Evolutionary conservation across 2,329 filamentous ascomycete genomes (phyloP).

Genomic region (Fusarium sp.): DNA sequence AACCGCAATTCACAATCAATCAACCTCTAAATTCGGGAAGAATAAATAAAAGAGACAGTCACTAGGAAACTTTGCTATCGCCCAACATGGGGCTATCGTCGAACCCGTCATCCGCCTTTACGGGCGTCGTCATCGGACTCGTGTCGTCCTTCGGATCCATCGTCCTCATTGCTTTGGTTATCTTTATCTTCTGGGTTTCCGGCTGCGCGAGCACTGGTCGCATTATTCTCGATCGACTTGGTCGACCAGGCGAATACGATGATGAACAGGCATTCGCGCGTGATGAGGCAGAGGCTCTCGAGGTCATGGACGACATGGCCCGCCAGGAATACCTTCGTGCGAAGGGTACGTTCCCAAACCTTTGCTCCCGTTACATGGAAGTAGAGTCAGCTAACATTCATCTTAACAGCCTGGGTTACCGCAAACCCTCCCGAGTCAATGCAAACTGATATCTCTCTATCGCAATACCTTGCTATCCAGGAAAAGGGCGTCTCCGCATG

Average conservation of each 20-base stretch:
- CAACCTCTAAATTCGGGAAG: not conserved
- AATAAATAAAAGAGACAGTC: not conserved
- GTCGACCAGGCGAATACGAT: constrained; percentile 94
- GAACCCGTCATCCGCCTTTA: constrained; percentile 61
- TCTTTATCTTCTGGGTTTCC: constrained; percentile 91
- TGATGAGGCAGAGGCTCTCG: constrained; percentile 94
- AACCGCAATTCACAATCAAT: constrained; percentile 24
- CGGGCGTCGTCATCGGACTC: constrained; percentile 92
- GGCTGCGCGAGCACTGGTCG: constrained; percentile 78
- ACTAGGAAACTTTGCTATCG: not conserved
- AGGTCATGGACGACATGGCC: constrained; percentile 94
- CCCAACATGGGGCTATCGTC: constrained; percentile 48
- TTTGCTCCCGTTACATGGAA: not conserved
- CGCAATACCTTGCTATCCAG: constrained; percentile 97
- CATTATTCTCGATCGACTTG: constrained; percentile 93
- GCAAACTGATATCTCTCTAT: constrained; percentile 96
- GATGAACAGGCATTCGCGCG: constrained; percentile 94
- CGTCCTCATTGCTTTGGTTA: constrained; percentile 80
- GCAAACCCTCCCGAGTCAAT: constrained; percentile 94
- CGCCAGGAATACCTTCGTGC: constrained; percentile 91
- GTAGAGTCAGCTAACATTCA: constrained; percentile 23
- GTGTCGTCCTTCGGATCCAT: constrained; percentile 94
- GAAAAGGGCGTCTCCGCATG: constrained; percentile 99
- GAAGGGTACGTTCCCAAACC: constrained; percentile 74
- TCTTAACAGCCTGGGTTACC: constrained; percentile 81